Base-by-base conservation (phyloP, 768 basidiomycete species). In the Tulasnella sp. region DNA sequence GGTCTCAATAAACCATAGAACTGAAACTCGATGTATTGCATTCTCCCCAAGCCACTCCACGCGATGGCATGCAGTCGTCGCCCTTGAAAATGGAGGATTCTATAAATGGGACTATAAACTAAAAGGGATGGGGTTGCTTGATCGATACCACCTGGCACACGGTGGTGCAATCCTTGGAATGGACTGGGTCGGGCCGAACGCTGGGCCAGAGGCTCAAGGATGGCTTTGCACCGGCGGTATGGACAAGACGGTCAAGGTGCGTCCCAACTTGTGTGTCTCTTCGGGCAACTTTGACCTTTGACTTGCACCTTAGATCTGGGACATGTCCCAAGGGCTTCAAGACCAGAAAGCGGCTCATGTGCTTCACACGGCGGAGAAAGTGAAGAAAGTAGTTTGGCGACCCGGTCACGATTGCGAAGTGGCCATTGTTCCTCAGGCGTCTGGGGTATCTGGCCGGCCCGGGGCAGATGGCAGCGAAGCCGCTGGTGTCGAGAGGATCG, bases 201-300 rank as follows among this genome's bases (percentile, higher is more conserved):
- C 44, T 16, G 71, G 73, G 15, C 7, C 37, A 39, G 72, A 42
- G 23, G 23, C 88, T 7, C 80, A 80, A 3, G 92, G 92, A 1
- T 95, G 93, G 93, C 87, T 95, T 29, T 91, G 90, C 6, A 94
- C 92, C 75, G 92, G 91, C 16, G 92, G 93, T 0, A 84, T 95
- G 40, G 94, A 95, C 84, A 89, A 90, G 46, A 90, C 88, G 39
- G 93, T 94, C 73, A 94, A 94, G 86, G 92, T 90, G 70, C 46
- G 83, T 81, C 26, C 37, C 20, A 46, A 20, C 35, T 16, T 70
- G 71, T 18, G 79, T 29, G 44, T 37, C 78, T 80, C 23, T 51
- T 42, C 75, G 40, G 74, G 37, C 23, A 13, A 20, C 39, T 11
- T 79, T 79, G 46, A 75, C 76, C 44, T 29, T 16, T 15, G 32